Evolutionary conservation across 1,284 basidiomycete species (phyloP), one percentile per base, ranked within the genome.

Genomic region (Naganishia albida): DNA sequence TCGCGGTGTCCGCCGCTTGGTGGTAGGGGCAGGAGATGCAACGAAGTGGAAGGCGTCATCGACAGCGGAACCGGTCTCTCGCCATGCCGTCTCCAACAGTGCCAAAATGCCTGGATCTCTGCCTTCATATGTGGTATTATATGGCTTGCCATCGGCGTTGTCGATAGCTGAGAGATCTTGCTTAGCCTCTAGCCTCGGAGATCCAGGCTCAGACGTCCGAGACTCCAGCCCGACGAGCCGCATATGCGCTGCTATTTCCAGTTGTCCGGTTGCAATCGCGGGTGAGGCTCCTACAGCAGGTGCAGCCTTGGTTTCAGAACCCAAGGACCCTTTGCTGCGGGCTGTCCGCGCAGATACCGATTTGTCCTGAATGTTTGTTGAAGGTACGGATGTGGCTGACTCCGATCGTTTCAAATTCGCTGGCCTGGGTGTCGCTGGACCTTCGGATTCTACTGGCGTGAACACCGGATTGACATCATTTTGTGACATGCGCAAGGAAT

Each of bases 221-320:
- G 59, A 55, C 2, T 56, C 51, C 0, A 64, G 40, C 4, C 60
- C 49, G 3, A 63, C 34, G 10, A 60, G 46, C 2, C 83, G 81
- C 34, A 88, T 77, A 70, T 85, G 84, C 0, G 83, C 82, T 48
- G 88, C 86, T 0, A 87, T 82, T 69, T 91, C 90, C 54, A 92
- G 77, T 38, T 89, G 74, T 0, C 91, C 91, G 1, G 85, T 81
- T 0, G 88, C 91, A 70, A 87, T 91, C 1, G 86, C 83, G 71
- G 85, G 87, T 0, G 88, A 89, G 0, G 90, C 89, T 2, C 88
- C 90, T 34, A 94, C 80, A 3, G 90, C 88, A 44, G 92, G 89
- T 0, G 89, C 88, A 6, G 90, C 90, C 73, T 93, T 93, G 70
- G 87, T 86, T 69, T 91, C 89, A 3, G 80, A 81, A 51, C 83